Evolutionary conservation across 805 yeast species (phyloP), one percentile per base, ranked within the genome.

Genomic region (Saccharomycopsis sp.): DNA sequence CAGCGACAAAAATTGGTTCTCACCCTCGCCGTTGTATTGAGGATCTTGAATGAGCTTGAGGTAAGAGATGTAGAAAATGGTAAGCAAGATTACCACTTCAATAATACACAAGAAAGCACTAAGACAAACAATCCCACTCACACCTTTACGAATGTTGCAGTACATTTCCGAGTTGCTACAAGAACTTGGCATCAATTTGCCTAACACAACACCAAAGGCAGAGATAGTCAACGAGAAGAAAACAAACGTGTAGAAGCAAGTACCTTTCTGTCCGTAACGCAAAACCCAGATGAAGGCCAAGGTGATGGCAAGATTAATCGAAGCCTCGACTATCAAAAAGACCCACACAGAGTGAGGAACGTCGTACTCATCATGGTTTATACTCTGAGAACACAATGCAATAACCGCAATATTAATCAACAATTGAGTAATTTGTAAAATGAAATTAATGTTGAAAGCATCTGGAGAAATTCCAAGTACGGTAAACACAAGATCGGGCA

Each of bases 141-240:
- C 61, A 21, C 58, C 63, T 50, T 54, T 47, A 34, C 63, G 41
- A 4, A 59, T 23, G 20, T 54, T 58, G 47, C 63, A 61, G 37
- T 56, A 59, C 23, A 44, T 51, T 14, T 18, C 41, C 21, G 18
- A 23, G 24, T 56, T 52, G 37, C 52, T 48, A 46, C 63, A 61
- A 14, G 51, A 47, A 2, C 54, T 18, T 0, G 54, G 48, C 58
- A 59, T 59, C 15, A 61, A 24, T 14, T 21, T 23, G 1, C 58
- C 58, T n/a, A 61, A 41, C n/a, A 40, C 54, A n/a, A 61, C 59
- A 14, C 62, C 63, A 50, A 61, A 61, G 20, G 61, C 63, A 16
- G 60, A 23, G n/a, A 61, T 24, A 4, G 62, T 37, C n/a, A 61
- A 46, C 9, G 52, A 29, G 23, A 51, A 24, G 16, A 56, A 23